Conservation (phyloP, 1,139 yeast genomes). For the Debaryomyces coudertii region DNA sequence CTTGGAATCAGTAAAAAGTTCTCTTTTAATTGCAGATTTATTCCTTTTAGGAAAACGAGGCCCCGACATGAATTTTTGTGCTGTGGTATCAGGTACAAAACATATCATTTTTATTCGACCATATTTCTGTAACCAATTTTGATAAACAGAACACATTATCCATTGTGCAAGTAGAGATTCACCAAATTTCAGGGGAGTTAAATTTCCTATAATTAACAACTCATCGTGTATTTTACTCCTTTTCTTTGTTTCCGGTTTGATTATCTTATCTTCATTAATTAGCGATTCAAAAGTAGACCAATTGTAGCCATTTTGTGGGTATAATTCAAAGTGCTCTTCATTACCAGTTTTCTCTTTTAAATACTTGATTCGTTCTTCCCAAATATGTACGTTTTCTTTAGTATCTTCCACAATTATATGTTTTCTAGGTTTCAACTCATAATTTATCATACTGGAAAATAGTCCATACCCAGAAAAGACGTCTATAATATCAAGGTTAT, state of each 20-base stretch:
- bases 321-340: conserved; percentile 34
- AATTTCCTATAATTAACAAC: conserved; percentile 66
- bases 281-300: conserved; percentile 63
- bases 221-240: conserved; percentile 59
- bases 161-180: conserved; percentile 79
- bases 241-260: conserved; percentile 43
- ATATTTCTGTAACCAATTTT: conserved; percentile 74
- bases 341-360: conserved; percentile 27
- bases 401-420: conserved; percentile 63
- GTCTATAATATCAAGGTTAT: conserved; percentile 61
- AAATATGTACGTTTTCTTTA: conserved; percentile 36
- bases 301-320: conserved; percentile 55
- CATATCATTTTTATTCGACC: conserved; percentile 76
- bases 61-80: conserved; percentile 60
- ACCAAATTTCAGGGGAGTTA: conserved; percentile 54
- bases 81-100: conserved; percentile 61
- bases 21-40: conserved; percentile 62
- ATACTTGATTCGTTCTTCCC: conserved; percentile 28
- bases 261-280: conserved; percentile 41
- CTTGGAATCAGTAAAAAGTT: conserved; percentile 57
- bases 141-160: conserved; percentile 66
- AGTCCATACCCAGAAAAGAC: conserved; percentile 62
- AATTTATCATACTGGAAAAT: conserved; percentile 57
- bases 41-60: conserved; percentile 51
- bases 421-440: conserved; percentile 57